Evolutionary conservation across 176 grass and related monocot genomes (phyloP), one percentile per base, ranked within the genome.

Genomic region (Carex kokanica): DNA sequence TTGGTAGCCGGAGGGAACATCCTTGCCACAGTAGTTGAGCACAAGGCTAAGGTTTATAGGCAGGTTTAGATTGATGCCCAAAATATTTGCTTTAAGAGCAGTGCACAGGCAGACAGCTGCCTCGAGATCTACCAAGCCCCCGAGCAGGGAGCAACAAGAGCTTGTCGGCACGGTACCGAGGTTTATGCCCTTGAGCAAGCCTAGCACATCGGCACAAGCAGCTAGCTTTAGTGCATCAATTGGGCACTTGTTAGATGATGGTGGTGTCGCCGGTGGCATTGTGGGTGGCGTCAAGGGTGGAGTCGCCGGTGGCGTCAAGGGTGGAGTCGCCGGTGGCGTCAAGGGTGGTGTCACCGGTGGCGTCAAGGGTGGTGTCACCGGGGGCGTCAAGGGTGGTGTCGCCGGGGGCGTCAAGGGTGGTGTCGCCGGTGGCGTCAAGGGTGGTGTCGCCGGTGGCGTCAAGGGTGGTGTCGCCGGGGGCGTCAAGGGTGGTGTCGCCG

Each of bases 31-130:
- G 81, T 89, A 89, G 84, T 92, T 92, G 79, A 92, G 87, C 40
- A 92, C 25, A 45, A 92, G 78, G 84, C 58, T 85, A 57, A 92
- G 90, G 34, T 89, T 58, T 72, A 92, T 2, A 57, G 90, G 90
- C 2, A 92, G 0, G 74, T 92, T 69, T 54, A 91, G 84, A 73
- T 51, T 88, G 73, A 86, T 78, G 78, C 90, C 90, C 17, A 91
- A 78, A 43, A 91, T 82, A 80, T 89, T 91, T 61, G 90, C 90
- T 55, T 89, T 89, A 68, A 91, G 14, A 6, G 87, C 90, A 0
- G 90, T 91, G 90, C 90, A 91, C 5, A 91, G 90, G 90, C 90
- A 91, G 9, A 91, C 90, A 12, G 90, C 90, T 0, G 90, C 90
- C 63, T 91, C 90, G 0, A 91, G 87, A 70, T 91, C 90, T 18